phyloP scores from a whole-genome alignment of 164 flowering plant genomes.

The Annona cherimola region DNA sequence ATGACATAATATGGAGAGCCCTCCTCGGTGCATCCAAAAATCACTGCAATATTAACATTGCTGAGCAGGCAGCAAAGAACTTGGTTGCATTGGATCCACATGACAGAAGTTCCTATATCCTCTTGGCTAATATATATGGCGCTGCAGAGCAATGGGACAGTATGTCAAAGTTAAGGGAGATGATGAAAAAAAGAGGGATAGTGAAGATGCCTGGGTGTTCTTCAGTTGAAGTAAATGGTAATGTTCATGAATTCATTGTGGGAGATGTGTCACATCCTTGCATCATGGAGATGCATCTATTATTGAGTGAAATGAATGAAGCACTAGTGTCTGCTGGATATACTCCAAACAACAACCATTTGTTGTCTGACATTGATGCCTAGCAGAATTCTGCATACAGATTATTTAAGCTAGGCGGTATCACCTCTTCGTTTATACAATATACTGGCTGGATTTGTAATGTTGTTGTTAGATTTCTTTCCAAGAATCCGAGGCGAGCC shows the following conservation, averaged over 20 bases:
- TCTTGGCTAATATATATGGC: slow-evolving; percentile 14
- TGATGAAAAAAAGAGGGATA: slow-evolving; percentile 8
- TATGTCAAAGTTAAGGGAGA: slow-evolving; percentile 4
- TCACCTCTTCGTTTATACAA: too few relatives aligned
- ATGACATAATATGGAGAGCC: slow-evolving; percentile 16
- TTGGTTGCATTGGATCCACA: slow-evolving; percentile 11
- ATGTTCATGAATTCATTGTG: slow-evolving; percentile 8
- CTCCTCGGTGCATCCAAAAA: slow-evolving; percentile 11
- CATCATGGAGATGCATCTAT: slow-evolving; percentile 8
- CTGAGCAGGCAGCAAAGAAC: slow-evolving; percentile 14
- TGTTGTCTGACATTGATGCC: background rate
- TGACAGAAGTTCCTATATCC: slow-evolving; percentile 14
- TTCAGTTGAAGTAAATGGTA: slow-evolving; percentile 8
- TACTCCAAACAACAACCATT: background rate
- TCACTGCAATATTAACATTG: slow-evolving; percentile 10
- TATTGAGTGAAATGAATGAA: slow-evolving; percentile 6
- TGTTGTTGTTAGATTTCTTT: too few relatives aligned
- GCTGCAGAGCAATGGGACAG: slow-evolving; percentile 4
- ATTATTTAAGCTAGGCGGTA: background rate
- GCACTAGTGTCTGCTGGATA: slow-evolving; percentile 2
- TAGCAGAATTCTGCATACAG: background rate
- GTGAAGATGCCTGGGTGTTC: slow-evolving; percentile 13
- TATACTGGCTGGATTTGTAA: too few relatives aligned
- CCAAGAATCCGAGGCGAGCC: too few relatives aligned
- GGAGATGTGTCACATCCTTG: slow-evolving; percentile 14